phyloP scores from a whole-genome alignment of 2,329 filamentous ascomycete genomes.

The Huntiella decipiens region DNA sequence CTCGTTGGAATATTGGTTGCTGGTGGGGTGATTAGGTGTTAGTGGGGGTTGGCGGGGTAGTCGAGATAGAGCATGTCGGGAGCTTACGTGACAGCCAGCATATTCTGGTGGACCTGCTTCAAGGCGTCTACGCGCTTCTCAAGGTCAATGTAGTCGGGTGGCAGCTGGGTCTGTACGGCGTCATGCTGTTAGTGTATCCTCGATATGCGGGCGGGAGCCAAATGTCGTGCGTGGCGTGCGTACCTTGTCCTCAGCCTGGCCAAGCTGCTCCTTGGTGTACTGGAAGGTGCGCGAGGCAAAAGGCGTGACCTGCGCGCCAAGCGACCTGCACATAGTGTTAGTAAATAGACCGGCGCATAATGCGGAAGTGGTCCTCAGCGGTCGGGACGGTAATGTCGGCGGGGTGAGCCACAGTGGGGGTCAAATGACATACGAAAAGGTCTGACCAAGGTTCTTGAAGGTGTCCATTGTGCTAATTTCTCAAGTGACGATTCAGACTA shows the following conservation, averaged over 20 bases:
- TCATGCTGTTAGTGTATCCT: not conserved
- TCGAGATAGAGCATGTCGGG: not conserved
- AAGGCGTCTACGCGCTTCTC: constrained; percentile 97
- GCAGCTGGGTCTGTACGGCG: constrained; percentile 62
- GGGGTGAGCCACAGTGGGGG: not conserved
- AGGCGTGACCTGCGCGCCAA: constrained; percentile 71
- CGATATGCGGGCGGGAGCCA: not conserved
- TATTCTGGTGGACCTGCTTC: constrained; percentile 92
- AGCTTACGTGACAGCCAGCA: constrained; percentile 81
- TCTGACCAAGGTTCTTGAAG: constrained; percentile 12
- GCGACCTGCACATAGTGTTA: constrained; percentile 21
- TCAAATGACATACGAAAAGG: constrained; percentile 11
- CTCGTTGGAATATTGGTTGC: constrained; percentile 83
- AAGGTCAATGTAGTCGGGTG: constrained; percentile 91
- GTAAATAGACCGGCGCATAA: too few species aligned
- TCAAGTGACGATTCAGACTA: not conserved
- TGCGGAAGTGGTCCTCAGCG: too few species aligned
- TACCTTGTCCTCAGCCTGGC: constrained; percentile 86
- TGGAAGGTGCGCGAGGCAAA: constrained; percentile 90
- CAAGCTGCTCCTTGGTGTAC: constrained; percentile 94
- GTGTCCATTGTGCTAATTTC: constrained; percentile 8
- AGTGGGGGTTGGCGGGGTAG: not conserved
- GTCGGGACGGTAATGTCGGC: not conserved
- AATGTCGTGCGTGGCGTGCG: constrained; percentile 6
- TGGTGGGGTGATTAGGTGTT: constrained; percentile 19